These are phyloP conservation scores for Synchytrium microbalum DNA, from an alignment of 371 early-diverging fungal genomes.

Conservation along the genomic window DNA sequence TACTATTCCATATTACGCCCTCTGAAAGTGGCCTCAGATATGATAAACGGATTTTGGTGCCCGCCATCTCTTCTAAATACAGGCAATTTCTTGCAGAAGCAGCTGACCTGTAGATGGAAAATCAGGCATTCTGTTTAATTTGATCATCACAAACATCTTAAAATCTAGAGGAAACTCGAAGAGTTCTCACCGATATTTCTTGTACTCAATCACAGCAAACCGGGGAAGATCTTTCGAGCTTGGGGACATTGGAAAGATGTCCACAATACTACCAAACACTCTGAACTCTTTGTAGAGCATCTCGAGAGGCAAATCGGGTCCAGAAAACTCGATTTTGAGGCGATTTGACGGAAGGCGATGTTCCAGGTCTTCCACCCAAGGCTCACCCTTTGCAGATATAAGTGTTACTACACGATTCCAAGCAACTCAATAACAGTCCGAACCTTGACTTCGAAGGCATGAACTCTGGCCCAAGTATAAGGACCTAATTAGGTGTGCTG, in stretches of 20 bases:
- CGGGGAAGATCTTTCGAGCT: slow-evolving; percentile 65
- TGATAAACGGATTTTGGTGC: slow-evolving; percentile 54
- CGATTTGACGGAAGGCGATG: slow-evolving; percentile 60
- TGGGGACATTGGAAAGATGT: slow-evolving; percentile 56
- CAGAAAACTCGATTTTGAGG: slow-evolving; percentile 65
- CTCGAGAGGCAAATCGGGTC: slow-evolving; percentile 54
- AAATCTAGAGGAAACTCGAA: too few species aligned
- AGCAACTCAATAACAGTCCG: too few species aligned
- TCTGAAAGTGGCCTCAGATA: slow-evolving; percentile 49
- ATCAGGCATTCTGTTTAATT: too few species aligned
- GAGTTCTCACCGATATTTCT: too few species aligned
- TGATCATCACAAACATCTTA: too few species aligned
- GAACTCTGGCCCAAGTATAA: too few species aligned
- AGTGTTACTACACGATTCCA: slow-evolving; percentile 54
- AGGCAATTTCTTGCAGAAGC: slow-evolving; percentile 85
- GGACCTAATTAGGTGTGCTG: too few species aligned
- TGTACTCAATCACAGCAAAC: slow-evolving; percentile 71
- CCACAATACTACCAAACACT: slow-evolving; percentile 71
- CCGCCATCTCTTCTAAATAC: slow-evolving; percentile 62
- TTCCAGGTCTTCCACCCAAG: slow-evolving; percentile 81
- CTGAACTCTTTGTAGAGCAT: slow-evolving; percentile 66
- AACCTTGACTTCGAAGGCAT: too few species aligned
- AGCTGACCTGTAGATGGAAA: slow-evolving; percentile 51
- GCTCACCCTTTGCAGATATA: slow-evolving; percentile 51
- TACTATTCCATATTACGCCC: slow-evolving; percentile 9